Evolutionary conservation across 768 basidiomycete genomes (phyloP).

Genomic region (Podaxis carcinomalis): DNA sequence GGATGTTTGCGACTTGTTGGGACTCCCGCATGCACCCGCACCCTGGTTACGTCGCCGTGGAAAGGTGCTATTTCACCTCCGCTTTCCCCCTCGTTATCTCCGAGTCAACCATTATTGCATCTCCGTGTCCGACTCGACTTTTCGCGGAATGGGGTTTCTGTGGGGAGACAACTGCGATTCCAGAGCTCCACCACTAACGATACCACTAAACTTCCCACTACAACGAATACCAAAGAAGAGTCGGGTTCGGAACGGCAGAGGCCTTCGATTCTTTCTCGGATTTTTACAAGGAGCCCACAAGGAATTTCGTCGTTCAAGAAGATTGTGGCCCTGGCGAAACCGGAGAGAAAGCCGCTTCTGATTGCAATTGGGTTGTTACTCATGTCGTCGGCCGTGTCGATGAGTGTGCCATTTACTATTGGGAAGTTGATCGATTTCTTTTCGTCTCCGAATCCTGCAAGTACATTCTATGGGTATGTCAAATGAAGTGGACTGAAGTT

Average conservation of each 20-base stretch:
- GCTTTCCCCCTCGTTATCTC: not conserved
- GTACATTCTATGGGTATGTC: conserved; percentile 20
- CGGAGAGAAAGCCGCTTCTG: conserved; percentile 73
- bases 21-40: not conserved
- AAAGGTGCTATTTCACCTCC: not conserved
- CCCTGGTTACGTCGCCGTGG: not conserved
- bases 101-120: not conserved
- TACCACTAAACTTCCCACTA: not conserved
- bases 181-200: not conserved
- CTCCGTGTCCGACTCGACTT: not conserved
- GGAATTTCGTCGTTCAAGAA: conserved; percentile 65
- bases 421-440: conserved; percentile 96
- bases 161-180: not conserved
- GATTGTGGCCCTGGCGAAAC: conserved; percentile 73
- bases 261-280: conserved; percentile 21
- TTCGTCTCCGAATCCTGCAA: conserved; percentile 63
- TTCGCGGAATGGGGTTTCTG: not conserved
- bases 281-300: conserved; percentile 30
- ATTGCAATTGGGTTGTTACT: conserved; percentile 78
- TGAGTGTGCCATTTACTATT: conserved; percentile 91
- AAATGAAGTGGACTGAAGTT: not conserved
- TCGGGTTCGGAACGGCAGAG: not conserved
- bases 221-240: not conserved
- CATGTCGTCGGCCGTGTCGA: conserved; percentile 85
- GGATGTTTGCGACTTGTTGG: not conserved